Percentiles rank a stretch among this genome's conserved stretches.
These are phyloP conservation scores for Scalesia atractyloides DNA, from an alignment of 129 eudicot species.

Conservation along the genomic window DNA sequence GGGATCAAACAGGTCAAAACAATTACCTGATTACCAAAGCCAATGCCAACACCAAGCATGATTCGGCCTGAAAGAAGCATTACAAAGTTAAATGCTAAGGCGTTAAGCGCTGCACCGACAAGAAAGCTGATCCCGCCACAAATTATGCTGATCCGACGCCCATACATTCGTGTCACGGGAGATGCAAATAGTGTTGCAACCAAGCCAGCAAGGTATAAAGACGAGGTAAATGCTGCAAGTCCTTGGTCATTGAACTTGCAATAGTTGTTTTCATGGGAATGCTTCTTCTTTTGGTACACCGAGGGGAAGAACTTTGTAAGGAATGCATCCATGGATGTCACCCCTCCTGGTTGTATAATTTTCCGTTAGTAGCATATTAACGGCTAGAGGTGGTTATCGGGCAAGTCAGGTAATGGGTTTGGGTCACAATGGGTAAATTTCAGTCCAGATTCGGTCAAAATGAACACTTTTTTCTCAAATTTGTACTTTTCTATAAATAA, in stretches of 20 bases:
- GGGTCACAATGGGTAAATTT: background rate
- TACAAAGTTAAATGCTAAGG: slow-evolving; percentile 52
- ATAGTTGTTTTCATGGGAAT: slow-evolving; percentile 67
- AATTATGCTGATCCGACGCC: slow-evolving; percentile 74
- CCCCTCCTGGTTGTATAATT: slow-evolving; percentile 59
- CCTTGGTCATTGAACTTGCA: slow-evolving; percentile 89
- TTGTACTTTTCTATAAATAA: background rate
- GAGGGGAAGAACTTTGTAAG: slow-evolving; percentile 58
- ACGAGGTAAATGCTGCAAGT: slow-evolving; percentile 83
- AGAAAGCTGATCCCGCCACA: slow-evolving; percentile 74
- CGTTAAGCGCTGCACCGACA: slow-evolving; percentile 70
- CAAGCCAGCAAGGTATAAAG: slow-evolving; percentile 78
- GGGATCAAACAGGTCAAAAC: background rate
- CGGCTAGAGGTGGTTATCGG: background rate
- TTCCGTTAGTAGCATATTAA: background rate
- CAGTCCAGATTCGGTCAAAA: background rate
- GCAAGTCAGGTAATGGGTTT: background rate
- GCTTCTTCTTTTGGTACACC: slow-evolving; percentile 58
- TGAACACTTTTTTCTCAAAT: background rate
- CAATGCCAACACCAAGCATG: slow-evolving; percentile 94
- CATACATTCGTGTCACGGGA: slow-evolving; percentile 61
- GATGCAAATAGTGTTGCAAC: slow-evolving; percentile 73
- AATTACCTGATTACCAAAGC: slow-evolving; percentile 87
- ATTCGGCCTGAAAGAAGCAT: slow-evolving; percentile 85
- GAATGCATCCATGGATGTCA: slow-evolving; percentile 93